A percentile compares a stretch with the other conserved stretches of the same genome.
These are phyloP conservation scores for Aspergillus caelatus DNA, from an alignment of 2,329 filamentous ascomycete genomes.

Conservation along the genomic window DNA sequence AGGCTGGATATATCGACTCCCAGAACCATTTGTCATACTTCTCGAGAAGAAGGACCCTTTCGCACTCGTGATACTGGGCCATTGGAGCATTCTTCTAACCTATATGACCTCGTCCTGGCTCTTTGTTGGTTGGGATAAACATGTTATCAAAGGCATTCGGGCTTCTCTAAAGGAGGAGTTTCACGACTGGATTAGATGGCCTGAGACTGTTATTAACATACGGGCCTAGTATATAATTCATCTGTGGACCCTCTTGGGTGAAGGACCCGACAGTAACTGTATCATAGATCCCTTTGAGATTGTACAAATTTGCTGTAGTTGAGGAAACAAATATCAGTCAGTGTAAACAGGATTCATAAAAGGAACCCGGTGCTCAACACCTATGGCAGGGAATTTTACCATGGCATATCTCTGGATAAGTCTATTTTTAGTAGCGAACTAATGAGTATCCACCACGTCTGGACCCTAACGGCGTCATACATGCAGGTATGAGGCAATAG, in stretches of 20 bases:
- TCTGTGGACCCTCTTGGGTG: too few relatives aligned
- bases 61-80: constrained; percentile 30
- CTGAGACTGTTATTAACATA: constrained; percentile 14
- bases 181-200: constrained; percentile 32
- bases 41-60: constrained; percentile 31
- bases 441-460: background rate
- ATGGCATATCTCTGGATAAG: background rate
- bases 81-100: constrained; percentile 36
- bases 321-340: background rate
- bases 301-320: background rate
- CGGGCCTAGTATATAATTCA: background rate
- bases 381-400: background rate
- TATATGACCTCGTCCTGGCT: constrained; percentile 37
- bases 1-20: constrained; percentile 35
- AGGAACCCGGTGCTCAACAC: too few relatives aligned
- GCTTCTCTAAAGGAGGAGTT: constrained; percentile 21
- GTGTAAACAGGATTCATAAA: too few relatives aligned
- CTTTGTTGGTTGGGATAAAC: constrained; percentile 36
- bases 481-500: background rate
- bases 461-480: background rate
- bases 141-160: constrained; percentile 34
- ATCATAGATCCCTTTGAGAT: too few relatives aligned
- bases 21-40: constrained; percentile 22
- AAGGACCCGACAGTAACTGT: too few relatives aligned
- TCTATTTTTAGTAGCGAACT: background rate